These are phyloP conservation scores for Luffa aegyptiaca DNA, from an alignment of 306 rosid genomes.

Conservation along the genomic window DNA sequence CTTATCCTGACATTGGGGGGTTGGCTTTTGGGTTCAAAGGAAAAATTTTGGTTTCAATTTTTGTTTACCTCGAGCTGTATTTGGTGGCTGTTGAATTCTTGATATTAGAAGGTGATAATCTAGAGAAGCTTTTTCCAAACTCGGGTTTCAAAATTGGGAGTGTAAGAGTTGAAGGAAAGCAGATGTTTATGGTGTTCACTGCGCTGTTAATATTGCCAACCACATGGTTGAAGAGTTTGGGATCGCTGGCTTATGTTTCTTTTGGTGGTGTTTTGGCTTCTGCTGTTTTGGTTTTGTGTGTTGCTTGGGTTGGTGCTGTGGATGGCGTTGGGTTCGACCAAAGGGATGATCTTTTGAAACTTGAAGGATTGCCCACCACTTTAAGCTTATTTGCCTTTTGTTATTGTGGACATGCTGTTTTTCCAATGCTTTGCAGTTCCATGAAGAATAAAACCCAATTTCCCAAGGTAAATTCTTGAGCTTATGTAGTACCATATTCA, in stretches of 20 bases:
- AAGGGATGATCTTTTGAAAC: conserved; percentile 20
- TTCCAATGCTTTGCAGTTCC: conserved; percentile 52
- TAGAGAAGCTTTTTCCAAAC: conserved; percentile 43
- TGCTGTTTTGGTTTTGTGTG: conserved; percentile 24
- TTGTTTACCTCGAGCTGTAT: conserved; percentile 41
- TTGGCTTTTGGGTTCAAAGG: conserved; percentile 54
- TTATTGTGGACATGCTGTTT: conserved; percentile 50
- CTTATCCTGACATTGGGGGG: conserved; percentile 55
- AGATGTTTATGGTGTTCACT: conserved; percentile 33
- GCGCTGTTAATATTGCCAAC: conserved; percentile 49
- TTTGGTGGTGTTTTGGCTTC: conserved; percentile 59
- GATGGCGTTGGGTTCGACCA: conserved; percentile 52
- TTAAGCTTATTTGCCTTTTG: conserved; percentile 46
- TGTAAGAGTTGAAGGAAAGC: conserved; percentile 25
- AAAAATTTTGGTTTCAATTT: conserved; percentile 26
- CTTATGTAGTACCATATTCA: too few species aligned
- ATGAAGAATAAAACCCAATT: conserved; percentile 49
- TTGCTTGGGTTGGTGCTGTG: conserved; percentile 40
- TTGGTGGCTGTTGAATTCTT: conserved; percentile 46
- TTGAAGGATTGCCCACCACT: conserved; percentile 33
- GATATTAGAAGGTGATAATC: conserved; percentile 60
- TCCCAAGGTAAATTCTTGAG: conserved; percentile 30
- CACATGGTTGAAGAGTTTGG: conserved; percentile 54
- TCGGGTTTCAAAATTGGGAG: conserved; percentile 22
- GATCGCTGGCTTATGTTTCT: conserved; percentile 47